Base-by-base conservation (phyloP, 2,329 filamentous ascomycete species). In the Scedosporium dehoogii region DNA sequence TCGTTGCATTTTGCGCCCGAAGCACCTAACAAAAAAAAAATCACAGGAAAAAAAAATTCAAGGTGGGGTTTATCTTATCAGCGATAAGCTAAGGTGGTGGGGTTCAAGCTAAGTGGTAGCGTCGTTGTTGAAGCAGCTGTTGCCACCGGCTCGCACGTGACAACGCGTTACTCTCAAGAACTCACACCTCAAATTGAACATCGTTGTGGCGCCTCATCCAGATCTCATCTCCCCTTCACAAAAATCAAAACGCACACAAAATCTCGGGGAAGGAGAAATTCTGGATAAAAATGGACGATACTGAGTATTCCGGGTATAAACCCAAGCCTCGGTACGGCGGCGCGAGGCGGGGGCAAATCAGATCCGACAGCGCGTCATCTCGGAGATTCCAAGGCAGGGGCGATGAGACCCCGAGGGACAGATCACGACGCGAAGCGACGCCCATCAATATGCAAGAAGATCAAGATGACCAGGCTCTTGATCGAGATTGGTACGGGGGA, bases 401-500 rank as follows among this genome's bases (percentile, higher is more conserved):
- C 46, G 57, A 58, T 38, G 53, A 62, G 33, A 55, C 41, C 12
- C 56, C 51, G 58, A 58, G 59, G 48, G 29, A 51, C n/a, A 16
- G 48, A 29, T 33, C 33, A 6, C 46, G 60, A 41, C 81, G 85
- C 0, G 86, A 89, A 68, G 80, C 84, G 14, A 79, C 55, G 23
- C 53, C 56, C 16, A n/a, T 29, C 25, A 27, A 59, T 23, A 29
- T 58, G 18, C 61, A 64, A 60, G 55, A 82, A 41, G 82, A 88
- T 46, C 85, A 90, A 65, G 90, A 96, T 66, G 83, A 85, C 18
- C 83, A 83, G 65, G 90, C 87, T 9, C 79, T 96, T 62, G 92
- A 97, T 71, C 85, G 92, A 65, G 92, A 96, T 74, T 97, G 92
- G 92, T 97, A 97, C 70, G 87, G 85, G 23, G 90, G 90, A 58